These are phyloP conservation scores for Protostelium mycophagum DNA, from an alignment of 78 protist genomes.

Conservation along the genomic window DNA sequence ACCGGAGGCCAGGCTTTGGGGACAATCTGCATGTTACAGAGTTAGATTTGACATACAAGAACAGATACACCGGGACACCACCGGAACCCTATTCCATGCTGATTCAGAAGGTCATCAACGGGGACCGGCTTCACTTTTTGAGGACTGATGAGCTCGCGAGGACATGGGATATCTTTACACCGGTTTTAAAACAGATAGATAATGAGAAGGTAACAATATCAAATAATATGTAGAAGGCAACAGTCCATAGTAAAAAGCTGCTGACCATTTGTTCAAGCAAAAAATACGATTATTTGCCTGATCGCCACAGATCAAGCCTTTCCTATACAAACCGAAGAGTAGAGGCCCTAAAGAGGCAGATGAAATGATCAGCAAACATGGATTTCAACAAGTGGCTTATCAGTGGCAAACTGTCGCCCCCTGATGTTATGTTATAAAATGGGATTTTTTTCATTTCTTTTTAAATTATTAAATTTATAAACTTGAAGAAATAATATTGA, in stretches of 20 bases:
- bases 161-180: conserved; percentile 95
- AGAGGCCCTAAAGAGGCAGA: conserved; percentile 64
- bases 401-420: too few species aligned
- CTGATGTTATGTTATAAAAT: too few species aligned
- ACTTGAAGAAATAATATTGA: too few species aligned
- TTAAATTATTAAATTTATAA: too few species aligned
- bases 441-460: too few species aligned
- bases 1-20: conserved; percentile 80
- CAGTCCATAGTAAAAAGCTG: too few species aligned
- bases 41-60: conserved; percentile 84
- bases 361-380: conserved; percentile 43
- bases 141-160: conserved; percentile 87
- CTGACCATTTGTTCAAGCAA: background rate
- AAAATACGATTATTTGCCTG: background rate
- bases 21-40: conserved; percentile 62
- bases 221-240: too few species aligned
- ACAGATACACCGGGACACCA: conserved; percentile 48
- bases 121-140: conserved; percentile 65
- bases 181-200: conserved; percentile 82
- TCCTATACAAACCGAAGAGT: background rate
- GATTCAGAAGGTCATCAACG: conserved; percentile 80
- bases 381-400: conserved; percentile 20
- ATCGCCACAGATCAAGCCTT: background rate
- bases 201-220: background rate
- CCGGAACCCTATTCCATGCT: conserved; percentile 96